Conservation (phyloP, 345 rosid species). For the Moringa oleifera region DNA sequence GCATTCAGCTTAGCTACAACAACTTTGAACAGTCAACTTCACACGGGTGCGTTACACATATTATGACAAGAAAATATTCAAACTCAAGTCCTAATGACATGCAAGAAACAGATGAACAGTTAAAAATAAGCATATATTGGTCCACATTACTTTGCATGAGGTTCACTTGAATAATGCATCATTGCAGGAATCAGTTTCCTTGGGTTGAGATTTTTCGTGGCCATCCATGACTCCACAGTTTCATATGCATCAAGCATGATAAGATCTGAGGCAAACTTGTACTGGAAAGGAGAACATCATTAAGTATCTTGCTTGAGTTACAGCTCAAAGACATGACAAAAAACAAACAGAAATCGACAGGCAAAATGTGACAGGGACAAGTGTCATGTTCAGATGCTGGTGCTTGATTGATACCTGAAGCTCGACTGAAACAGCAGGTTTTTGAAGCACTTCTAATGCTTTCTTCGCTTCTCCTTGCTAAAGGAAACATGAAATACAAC, state of each 20-base stretch:
- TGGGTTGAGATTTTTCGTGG: slow-evolving; percentile 77
- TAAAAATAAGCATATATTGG: slow-evolving; percentile 7
- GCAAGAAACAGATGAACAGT: neutral
- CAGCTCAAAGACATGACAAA: slow-evolving; percentile 1
- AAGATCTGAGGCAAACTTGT: slow-evolving; percentile 93
- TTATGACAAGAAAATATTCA: neutral
- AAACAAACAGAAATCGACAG: slow-evolving; percentile 3
- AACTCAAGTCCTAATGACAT: neutral
- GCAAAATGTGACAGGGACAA: slow-evolving; percentile 5
- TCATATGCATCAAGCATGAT: slow-evolving; percentile 96
- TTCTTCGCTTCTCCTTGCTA: slow-evolving; percentile 98
- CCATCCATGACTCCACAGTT: slow-evolving; percentile 99
- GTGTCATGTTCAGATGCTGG: slow-evolving; percentile 3
- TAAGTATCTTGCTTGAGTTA: slow-evolving; percentile 12
- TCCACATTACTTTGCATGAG: slow-evolving; percentile 87
- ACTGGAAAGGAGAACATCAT: slow-evolving; percentile 47
- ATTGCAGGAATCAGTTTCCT: slow-evolving; percentile 94
- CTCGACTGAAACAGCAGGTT: slow-evolving; percentile 76
- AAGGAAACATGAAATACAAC: slow-evolving; percentile 23
- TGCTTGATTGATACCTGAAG: slow-evolving; percentile 64
- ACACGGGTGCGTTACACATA: neutral
- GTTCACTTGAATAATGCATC: slow-evolving; percentile 99
- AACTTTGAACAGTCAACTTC: neutral
- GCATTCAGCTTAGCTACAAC: neutral
- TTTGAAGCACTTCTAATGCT: slow-evolving; percentile 85